phyloP scores from a whole-genome alignment of 164 flowering plant species.

The Warburgia ugandensis region DNA sequence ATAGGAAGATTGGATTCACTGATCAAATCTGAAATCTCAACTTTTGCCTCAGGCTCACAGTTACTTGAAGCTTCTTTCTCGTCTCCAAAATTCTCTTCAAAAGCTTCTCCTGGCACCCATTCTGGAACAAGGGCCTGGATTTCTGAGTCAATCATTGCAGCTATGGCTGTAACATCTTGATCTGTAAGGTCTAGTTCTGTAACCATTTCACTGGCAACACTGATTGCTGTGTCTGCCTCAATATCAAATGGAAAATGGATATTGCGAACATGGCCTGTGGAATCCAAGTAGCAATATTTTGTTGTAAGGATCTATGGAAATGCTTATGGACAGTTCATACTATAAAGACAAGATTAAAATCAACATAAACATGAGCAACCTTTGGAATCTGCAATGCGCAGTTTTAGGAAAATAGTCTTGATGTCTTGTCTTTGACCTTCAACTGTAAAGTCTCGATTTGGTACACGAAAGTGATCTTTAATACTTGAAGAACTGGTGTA shows the following conservation, averaged over 20 bases:
- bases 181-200: conserved; percentile 83
- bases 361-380: conserved; percentile 33
- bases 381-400: conserved; percentile 66
- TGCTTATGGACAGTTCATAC: neutral
- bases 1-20: conserved; percentile 20
- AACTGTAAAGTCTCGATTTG: conserved; percentile 51
- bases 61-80: conserved; percentile 18
- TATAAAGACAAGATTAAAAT: conserved; percentile 7
- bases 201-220: conserved; percentile 99
- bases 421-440: conserved; percentile 73
- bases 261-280: conserved; percentile 69
- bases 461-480: conserved; percentile 21
- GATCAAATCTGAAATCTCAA: conserved; percentile 22
- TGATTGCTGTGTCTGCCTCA: conserved; percentile 63
- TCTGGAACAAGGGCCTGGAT: conserved; percentile 58
- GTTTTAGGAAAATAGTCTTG: conserved; percentile 71
- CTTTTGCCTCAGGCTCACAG: conserved; percentile 24
- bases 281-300: neutral
- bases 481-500: conserved; percentile 4
- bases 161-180: conserved; percentile 81
- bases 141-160: conserved; percentile 84
- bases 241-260: conserved; percentile 92
- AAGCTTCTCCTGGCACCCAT: conserved; percentile 43
- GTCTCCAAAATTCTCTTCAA: conserved; percentile 19
- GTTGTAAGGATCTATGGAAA: neutral